A percentile compares a stretch with the other conserved stretches of the same genome.
These are phyloP conservation scores for Priceomyces medius DNA, from an alignment of 805 yeast genomes.

Conservation along the genomic window DNA sequence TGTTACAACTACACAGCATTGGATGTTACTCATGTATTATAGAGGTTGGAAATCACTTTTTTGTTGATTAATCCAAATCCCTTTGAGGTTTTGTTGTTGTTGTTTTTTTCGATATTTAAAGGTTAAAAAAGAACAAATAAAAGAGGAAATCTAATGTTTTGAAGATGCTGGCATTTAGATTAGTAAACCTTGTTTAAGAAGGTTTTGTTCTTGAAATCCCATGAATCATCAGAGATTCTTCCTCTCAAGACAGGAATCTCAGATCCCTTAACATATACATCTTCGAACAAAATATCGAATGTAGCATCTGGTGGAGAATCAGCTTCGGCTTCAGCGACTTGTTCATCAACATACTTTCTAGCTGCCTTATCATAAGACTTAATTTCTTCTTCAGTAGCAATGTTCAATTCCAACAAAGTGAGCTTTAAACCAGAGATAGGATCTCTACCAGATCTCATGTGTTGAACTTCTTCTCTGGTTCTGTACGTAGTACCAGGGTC, in stretches of 20 bases:
- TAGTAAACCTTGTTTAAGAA: constrained; percentile 48
- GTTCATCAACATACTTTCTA: constrained; percentile 92
- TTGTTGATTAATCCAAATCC: background rate
- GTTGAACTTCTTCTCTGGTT: constrained; percentile 99
- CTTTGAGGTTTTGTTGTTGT: background rate
- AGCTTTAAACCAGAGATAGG: constrained; percentile 96
- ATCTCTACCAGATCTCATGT: constrained; percentile 98
- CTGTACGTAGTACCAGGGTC: constrained; percentile 99
- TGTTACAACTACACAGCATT: too few species aligned
- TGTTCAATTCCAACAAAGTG: constrained; percentile 73
- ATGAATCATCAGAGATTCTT: constrained; percentile 92
- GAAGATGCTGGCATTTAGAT: constrained; percentile 5
- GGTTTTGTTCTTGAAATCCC: constrained; percentile 64
- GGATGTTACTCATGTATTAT: background rate
- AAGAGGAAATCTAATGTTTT: background rate
- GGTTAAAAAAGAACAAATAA: background rate
- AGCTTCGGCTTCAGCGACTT: constrained; percentile 89
- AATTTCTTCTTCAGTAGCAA: constrained; percentile 93
- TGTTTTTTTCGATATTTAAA: background rate
- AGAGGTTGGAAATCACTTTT: background rate
- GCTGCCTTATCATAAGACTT: constrained; percentile 94
- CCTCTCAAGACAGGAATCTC: constrained; percentile 95
- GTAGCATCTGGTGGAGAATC: constrained; percentile 95
- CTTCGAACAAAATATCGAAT: constrained; percentile 92
- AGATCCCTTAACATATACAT: constrained; percentile 91